Evolutionary conservation across 2,329 filamentous ascomycete genomes (phyloP).

Genomic region (Monosporascus sp.): DNA sequence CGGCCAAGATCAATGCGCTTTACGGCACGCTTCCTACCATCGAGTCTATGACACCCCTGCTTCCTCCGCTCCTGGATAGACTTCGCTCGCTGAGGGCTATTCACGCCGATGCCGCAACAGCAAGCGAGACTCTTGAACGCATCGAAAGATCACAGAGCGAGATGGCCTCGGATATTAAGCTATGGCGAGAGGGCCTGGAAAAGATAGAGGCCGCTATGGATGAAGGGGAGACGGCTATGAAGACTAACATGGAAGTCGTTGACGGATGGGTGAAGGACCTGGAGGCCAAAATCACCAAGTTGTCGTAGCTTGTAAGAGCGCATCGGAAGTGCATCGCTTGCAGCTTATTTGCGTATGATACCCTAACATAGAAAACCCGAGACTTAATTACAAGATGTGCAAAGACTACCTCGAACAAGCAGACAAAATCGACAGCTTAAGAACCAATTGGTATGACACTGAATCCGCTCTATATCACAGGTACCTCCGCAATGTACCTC

Average conservation of each 20-base stretch:
- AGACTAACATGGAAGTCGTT: conserved; percentile 76
- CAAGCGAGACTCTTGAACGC: conserved; percentile 68
- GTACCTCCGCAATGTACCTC: no score
- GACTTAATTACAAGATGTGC: conserved; percentile 1
- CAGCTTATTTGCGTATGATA: conserved; percentile 28
- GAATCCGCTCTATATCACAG: no score
- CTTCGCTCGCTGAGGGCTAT: conserved; percentile 77
- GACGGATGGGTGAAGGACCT: conserved; percentile 85
- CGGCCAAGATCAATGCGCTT: conserved; percentile 82
- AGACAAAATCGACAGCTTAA: no score
- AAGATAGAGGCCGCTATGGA: conserved; percentile 72
- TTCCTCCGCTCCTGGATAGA: conserved; percentile 80
- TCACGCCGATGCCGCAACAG: conserved; percentile 80
- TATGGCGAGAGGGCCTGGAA: conserved; percentile 77
- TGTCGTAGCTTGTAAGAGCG: conserved; percentile 33
- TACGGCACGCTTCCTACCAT: conserved; percentile 87
- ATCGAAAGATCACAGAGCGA: conserved; percentile 77
- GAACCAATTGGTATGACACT: no score
- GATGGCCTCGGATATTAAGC: conserved; percentile 75
- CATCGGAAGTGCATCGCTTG: conserved; percentile 3
- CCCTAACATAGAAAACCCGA: conserved; percentile 17
- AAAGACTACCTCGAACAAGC: no score
- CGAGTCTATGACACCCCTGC: conserved; percentile 74
- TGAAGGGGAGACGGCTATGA: conserved; percentile 64
- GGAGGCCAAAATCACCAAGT: conserved; percentile 66